Conservation (phyloP, 345 rosid species). For the Cochlearia excelsa region DNA sequence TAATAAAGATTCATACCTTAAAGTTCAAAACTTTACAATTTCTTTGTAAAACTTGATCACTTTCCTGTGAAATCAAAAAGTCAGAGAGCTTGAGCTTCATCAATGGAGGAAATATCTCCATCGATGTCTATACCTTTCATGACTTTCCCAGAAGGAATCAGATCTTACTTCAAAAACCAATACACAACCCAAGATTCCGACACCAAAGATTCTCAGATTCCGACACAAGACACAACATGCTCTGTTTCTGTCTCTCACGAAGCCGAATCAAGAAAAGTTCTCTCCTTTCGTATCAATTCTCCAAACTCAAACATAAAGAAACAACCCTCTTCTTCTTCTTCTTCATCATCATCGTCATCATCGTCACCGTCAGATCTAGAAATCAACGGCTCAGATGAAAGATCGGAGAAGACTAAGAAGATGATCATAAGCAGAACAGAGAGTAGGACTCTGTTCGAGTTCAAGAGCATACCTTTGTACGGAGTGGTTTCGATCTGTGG, state of each 20-base stretch:
- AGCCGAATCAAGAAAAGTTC: constrained; percentile 22
- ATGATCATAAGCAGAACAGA: constrained; percentile 41
- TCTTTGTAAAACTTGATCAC: not conserved
- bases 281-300: constrained; percentile 27
- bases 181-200: constrained; percentile 37
- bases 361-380: constrained; percentile 36
- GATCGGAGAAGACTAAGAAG: constrained; percentile 30
- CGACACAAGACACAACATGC: constrained; percentile 35
- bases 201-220: constrained; percentile 17
- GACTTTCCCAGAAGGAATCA: constrained; percentile 38
- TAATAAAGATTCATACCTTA: constrained; percentile 23
- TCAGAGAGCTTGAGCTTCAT: not conserved
- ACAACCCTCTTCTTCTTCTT: too few relatives aligned
- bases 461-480: constrained; percentile 49
- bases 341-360: constrained; percentile 29
- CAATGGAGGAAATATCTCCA: constrained; percentile 55
- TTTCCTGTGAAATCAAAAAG: not conserved
- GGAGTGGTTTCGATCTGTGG: constrained; percentile 68
- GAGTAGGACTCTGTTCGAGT: constrained; percentile 44
- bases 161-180: constrained; percentile 37
- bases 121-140: constrained; percentile 46
- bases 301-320: constrained; percentile 39
- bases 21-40: too few relatives aligned
- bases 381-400: constrained; percentile 28
- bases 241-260: constrained; percentile 35